Evolutionary conservation across 1,139 yeast species (phyloP).

Genomic region (Saccharomyces hybrid): DNA sequence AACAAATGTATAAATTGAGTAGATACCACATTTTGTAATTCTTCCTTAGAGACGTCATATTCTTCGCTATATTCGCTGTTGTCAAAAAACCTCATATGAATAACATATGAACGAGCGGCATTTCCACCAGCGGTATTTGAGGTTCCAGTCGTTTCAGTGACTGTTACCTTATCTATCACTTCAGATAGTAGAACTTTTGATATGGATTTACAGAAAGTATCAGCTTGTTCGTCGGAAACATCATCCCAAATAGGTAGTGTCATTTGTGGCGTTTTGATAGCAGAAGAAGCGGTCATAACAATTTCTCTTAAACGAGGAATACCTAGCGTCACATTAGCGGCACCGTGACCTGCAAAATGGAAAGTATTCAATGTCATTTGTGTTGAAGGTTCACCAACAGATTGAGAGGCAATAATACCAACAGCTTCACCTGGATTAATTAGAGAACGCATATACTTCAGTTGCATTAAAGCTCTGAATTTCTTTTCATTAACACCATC

Average conservation of each 20-base stretch:
- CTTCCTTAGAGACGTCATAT: constrained; percentile 77
- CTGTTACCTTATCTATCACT: constrained; percentile 75
- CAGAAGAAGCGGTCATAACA: constrained; percentile 95
- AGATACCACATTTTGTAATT: constrained; percentile 64
- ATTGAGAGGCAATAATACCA: constrained; percentile 96
- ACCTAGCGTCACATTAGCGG: constrained; percentile 98
- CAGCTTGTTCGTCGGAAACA: constrained; percentile 80
- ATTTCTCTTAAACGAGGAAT: constrained; percentile 99
- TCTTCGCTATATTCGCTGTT: constrained; percentile 73
- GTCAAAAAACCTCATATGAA: constrained; percentile 69
- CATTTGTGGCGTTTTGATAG: constrained; percentile 98
- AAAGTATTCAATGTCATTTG: constrained; percentile 99
- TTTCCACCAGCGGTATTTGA: constrained; percentile 34
- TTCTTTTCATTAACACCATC: constrained; percentile 62
- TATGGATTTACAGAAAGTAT: constrained; percentile 84
- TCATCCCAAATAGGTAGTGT: constrained; percentile 74
- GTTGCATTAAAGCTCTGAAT: constrained; percentile 94
- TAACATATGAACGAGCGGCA: constrained; percentile 64
- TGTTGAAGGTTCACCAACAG: constrained; percentile 98
- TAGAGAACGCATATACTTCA: constrained; percentile 94
- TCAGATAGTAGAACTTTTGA: constrained; percentile 82
- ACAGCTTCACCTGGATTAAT: constrained; percentile 97
- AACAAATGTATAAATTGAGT: constrained; percentile 58
- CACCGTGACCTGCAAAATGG: constrained; percentile 99
- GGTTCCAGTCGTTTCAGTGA: constrained; percentile 77